Percentiles rank a stretch among this genome's conserved stretches.
These are phyloP conservation scores for Scutellaria galericulata DNA, from an alignment of 257 asterid genomes.

Conservation along the genomic window DNA sequence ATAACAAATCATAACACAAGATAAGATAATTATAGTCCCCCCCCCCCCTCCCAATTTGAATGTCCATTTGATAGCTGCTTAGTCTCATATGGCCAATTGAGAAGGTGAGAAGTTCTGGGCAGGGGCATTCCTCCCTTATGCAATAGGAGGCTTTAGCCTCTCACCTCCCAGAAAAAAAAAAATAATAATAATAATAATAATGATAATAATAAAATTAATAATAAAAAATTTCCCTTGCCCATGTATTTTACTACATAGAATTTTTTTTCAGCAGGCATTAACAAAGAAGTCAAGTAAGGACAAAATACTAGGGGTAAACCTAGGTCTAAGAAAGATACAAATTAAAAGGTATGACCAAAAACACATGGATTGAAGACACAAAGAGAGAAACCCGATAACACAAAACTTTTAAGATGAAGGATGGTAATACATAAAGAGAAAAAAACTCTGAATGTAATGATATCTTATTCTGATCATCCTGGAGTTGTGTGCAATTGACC, in stretches of 20 bases:
- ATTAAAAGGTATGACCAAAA: background rate
- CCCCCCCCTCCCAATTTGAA: slow-evolving; percentile 4
- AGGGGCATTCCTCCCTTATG: background rate
- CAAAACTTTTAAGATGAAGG: no score
- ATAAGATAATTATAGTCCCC: background rate
- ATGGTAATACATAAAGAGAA: no score
- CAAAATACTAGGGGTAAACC: background rate
- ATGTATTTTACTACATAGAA: no score
- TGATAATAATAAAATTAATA: no score
- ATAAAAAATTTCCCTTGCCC: no score
- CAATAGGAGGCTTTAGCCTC: no score
- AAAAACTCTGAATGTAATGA: no score
- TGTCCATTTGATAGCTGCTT: background rate
- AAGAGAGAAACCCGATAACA: background rate
- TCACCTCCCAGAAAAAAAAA: no score
- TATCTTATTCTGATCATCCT: background rate
- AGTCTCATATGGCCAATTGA: background rate
- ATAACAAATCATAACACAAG: slow-evolving; percentile 21
- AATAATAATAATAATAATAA: no score
- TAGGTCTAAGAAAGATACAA: background rate
- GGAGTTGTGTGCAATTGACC: background rate
- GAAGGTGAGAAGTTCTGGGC: background rate
- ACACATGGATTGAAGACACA: background rate
- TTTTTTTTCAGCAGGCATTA: no score
- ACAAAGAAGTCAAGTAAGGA: no score